These are phyloP conservation scores for Akanthomyces dipterigenus DNA, from an alignment of 2,329 filamentous ascomycete genomes.

Conservation along the genomic window DNA sequence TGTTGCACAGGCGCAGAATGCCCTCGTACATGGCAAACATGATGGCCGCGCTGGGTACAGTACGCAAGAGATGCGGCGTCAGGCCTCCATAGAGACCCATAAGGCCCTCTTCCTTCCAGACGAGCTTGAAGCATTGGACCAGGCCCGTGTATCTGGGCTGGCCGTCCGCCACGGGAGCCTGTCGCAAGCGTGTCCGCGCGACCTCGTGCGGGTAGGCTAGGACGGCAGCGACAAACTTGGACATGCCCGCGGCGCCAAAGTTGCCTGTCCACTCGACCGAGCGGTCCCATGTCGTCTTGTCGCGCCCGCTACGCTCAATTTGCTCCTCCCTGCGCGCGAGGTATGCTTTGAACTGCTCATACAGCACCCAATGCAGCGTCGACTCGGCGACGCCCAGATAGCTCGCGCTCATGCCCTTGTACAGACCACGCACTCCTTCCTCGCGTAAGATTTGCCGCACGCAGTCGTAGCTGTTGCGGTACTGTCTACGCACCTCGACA, in stretches of 20 bases:
- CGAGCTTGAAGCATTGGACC: slow-evolving; percentile 78
- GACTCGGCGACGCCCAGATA: slow-evolving; percentile 88
- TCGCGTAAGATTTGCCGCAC: slow-evolving; percentile 71
- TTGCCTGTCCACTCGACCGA: slow-evolving; percentile 74
- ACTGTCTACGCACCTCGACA: slow-evolving; percentile 51
- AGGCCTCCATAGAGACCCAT: slow-evolving; percentile 82
- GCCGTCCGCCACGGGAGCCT: slow-evolving; percentile 68
- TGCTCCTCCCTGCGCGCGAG: slow-evolving; percentile 58
- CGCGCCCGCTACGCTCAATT: slow-evolving; percentile 50
- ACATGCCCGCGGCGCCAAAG: slow-evolving; percentile 68
- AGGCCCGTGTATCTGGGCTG: slow-evolving; percentile 82
- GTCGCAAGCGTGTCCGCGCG: slow-evolving; percentile 74
- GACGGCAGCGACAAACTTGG: slow-evolving; percentile 79
- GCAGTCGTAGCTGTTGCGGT: slow-evolving; percentile 85
- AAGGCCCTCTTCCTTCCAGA: slow-evolving; percentile 84
- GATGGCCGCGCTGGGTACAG: slow-evolving; percentile 87
- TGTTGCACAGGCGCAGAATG: slow-evolving; percentile 43
- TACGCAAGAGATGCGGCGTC: slow-evolving; percentile 83
- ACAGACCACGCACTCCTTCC: slow-evolving; percentile 76
- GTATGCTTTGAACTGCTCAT: slow-evolving; percentile 83
- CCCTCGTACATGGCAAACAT: slow-evolving; percentile 87
- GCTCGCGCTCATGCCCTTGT: slow-evolving; percentile 84
- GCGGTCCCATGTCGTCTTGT: slow-evolving; percentile 65
- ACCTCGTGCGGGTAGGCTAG: slow-evolving; percentile 92
- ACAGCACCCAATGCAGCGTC: slow-evolving; percentile 88